Evolutionary conservation across 768 basidiomycete species (phyloP).

Genomic region (Leccinum variicolor): DNA sequence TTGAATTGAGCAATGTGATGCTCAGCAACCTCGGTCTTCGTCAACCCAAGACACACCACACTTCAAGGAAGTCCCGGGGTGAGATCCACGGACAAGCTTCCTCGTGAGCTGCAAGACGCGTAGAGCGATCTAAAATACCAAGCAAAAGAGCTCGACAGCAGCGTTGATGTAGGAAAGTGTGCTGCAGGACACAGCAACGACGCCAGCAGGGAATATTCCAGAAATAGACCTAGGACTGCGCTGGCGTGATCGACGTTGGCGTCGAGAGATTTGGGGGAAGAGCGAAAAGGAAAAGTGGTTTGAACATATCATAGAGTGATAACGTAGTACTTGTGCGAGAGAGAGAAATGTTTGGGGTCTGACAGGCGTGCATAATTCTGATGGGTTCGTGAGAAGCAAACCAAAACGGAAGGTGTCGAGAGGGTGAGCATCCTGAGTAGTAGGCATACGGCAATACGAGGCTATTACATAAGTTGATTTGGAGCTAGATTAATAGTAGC

Average conservation of each 20-base stretch:
- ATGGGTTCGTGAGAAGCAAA: no score
- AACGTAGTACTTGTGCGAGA: slow-evolving; percentile 50
- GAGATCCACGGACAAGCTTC: slow-evolving; percentile 16
- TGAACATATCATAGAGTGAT: slow-evolving; percentile 48
- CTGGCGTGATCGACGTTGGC: slow-evolving; percentile 32
- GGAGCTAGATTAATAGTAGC: no score
- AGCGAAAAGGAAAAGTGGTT: slow-evolving; percentile 7
- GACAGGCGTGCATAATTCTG: no score
- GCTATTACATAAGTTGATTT: no score
- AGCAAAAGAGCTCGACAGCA: slow-evolving; percentile 45
- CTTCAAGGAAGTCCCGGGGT: slow-evolving; percentile 40
- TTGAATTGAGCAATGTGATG: slow-evolving; percentile 23
- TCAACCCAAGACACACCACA: slow-evolving; percentile 36
- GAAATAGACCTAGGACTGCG: slow-evolving; percentile 53
- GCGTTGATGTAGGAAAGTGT: slow-evolving; percentile 40
- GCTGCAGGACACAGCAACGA: slow-evolving; percentile 43
- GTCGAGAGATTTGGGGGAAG: slow-evolving; percentile 30
- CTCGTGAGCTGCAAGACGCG: slow-evolving; percentile 36
- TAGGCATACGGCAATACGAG: no score
- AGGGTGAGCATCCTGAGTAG: no score
- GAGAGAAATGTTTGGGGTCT: slow-evolving; percentile 33
- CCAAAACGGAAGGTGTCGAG: no score
- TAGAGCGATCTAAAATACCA: slow-evolving; percentile 52
- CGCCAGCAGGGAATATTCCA: slow-evolving; percentile 51
- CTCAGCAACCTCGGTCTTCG: slow-evolving; percentile 18